Evolutionary conservation across 441 rosid genomes (phyloP), one percentile per base, ranked within the genome.

Genomic region (Gossypium schwendimanii): DNA sequence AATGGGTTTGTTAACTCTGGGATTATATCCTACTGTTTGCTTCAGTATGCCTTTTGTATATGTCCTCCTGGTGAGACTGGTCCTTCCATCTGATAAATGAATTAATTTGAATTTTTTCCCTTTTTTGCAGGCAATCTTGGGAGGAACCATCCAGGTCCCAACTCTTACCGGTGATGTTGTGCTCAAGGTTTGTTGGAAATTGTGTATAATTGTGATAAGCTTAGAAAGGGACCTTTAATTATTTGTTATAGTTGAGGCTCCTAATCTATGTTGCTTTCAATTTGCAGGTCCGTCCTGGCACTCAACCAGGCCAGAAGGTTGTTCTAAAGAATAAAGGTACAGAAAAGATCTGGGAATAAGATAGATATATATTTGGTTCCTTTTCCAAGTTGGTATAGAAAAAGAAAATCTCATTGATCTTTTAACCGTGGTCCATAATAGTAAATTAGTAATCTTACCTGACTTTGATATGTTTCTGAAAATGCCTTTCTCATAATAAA

Each of bases 221-320:
- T 26, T 63, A 60, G 44, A 39, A 71, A 31, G 14, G 45, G 39
- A 17, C 18, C 8, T 71, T 31, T 60, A 17, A 15, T 55, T 53
- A 24, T 63, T 59, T 39, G n/a, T 54, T 50, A 69, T n/a, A 20
- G 59, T 33, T 20, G 24, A 18, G n/a, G 28, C 36, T 12, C 3
- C 5, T 49, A 52, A 26, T 8, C 24, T 52, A 54, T 73, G 24
- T 33, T 64, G 65, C 55, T 73, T 68, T 59, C 31, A 66, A 14
- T 65, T 76, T 80, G 68, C 84, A 94, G 99, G 93, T 96, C 70
- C 95, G 97, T 15, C 83, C 98, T 66, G 99, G 99, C 69, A 89
- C 96, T 68, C 99, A 96, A 79, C 97, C 98, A 63, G 96, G 98
- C 74, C 99, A 96, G 81, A 96, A 96, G 83, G 99, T 96, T 58